Evolutionary conservation across 2,329 filamentous ascomycete genomes (phyloP).

Genomic region (Diplodia corticola): DNA sequence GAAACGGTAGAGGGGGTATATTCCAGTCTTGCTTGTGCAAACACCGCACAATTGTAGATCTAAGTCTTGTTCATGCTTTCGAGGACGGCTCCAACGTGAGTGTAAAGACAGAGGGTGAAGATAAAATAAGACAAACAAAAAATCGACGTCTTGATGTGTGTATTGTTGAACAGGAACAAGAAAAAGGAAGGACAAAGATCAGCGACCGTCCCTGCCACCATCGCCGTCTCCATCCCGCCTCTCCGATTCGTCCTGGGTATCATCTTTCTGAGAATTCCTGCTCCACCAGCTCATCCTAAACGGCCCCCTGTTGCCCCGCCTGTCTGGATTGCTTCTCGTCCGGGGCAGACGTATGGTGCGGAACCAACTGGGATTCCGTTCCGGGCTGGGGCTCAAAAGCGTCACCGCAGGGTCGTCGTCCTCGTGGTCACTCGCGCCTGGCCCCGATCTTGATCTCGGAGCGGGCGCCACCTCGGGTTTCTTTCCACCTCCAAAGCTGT

Average conservation of each 20-base stretch:
- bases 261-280: background rate
- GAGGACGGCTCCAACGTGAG: background rate
- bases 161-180: background rate
- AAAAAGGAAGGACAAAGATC: background rate
- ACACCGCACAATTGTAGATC: background rate
- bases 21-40: background rate
- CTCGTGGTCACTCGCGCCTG: constrained; percentile 8
- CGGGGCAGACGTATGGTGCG: background rate
- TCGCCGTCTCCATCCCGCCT: background rate
- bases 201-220: background rate
- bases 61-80: background rate
- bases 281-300: constrained; percentile 21
- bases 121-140: background rate
- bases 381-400: constrained; percentile 17
- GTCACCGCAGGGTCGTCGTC: constrained; percentile 14
- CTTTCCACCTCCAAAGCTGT: background rate
- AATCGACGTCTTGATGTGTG: background rate
- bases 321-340: background rate
- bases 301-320: constrained; percentile 11
- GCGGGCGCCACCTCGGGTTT: background rate
- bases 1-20: background rate
- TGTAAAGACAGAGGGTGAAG: background rate
- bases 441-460: background rate
- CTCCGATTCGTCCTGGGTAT: constrained; percentile 4
- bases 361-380: constrained; percentile 12